Evolutionary conservation across 139 green algal genomes (phyloP).

Genomic region (Gonium pectorale): DNA sequence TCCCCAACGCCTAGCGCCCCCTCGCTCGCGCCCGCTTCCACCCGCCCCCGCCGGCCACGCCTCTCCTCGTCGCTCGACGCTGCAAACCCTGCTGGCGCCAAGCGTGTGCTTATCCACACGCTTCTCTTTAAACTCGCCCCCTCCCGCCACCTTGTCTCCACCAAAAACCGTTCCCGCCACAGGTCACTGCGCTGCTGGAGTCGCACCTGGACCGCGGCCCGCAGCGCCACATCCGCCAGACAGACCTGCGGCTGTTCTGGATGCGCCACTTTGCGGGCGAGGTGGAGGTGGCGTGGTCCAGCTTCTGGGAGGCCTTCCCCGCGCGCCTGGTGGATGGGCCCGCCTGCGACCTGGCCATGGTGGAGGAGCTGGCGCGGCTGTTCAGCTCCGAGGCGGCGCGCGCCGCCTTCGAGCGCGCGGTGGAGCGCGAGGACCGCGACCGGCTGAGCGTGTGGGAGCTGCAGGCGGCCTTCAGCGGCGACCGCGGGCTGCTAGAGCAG

Average conservation of each 20-base stretch:
- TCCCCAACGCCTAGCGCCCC: too few relatives aligned
- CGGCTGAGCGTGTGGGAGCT: constrained; percentile 29
- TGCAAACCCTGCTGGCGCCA: too few relatives aligned
- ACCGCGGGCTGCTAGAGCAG: neutral
- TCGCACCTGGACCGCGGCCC: neutral
- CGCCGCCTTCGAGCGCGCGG: neutral
- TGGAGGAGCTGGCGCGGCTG: neutral
- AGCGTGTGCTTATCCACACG: too few relatives aligned
- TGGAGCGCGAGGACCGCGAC: neutral
- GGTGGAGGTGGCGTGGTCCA: neutral
- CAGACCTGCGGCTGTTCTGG: constrained; percentile 8
- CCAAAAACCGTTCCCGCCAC: too few relatives aligned
- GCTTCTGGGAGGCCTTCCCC: neutral
- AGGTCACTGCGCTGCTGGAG: neutral
- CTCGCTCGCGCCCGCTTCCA: too few relatives aligned
- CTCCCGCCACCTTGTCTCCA: too few relatives aligned
- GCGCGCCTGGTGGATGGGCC: neutral
- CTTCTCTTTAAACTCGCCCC: too few relatives aligned
- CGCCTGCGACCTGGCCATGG: neutral
- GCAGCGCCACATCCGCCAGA: constrained; percentile 1
- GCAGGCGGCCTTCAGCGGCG: neutral
- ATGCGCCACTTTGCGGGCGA: neutral
- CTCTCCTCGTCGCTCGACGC: too few relatives aligned
- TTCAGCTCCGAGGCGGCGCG: neutral
- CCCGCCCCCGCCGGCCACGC: too few relatives aligned